These are phyloP conservation scores for Pneumocystis jirovecii DNA, from an alignment of 1,139 yeast species.

Conservation along the genomic window DNA sequence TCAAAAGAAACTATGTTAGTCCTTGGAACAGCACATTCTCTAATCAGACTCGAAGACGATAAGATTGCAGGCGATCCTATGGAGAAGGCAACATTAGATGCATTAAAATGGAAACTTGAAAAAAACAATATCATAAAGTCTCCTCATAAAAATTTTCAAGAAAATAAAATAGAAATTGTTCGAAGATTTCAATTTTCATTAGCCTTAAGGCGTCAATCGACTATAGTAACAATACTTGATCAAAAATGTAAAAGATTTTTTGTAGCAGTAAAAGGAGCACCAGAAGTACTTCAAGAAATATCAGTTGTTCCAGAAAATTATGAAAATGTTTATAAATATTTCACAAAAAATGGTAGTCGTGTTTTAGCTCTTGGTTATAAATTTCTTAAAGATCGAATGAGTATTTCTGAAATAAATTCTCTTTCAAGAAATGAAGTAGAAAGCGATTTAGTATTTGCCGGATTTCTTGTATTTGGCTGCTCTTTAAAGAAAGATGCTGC, in stretches of 20 bases:
- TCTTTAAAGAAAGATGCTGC: conserved; percentile 90
- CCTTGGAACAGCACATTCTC: conserved; percentile 91
- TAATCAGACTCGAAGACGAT: conserved; percentile 69
- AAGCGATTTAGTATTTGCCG: conserved; percentile 61
- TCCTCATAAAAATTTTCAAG: conserved; percentile 16
- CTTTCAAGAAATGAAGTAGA: conserved; percentile 65
- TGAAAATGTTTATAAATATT: conserved; percentile 76
- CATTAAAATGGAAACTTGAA: conserved; percentile 75
- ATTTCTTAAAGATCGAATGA: conserved; percentile 34
- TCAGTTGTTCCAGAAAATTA: conserved; percentile 57
- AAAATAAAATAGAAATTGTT: conserved; percentile 44
- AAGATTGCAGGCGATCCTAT: conserved; percentile 90
- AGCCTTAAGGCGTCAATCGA: conserved; percentile 86
- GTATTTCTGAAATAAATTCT: conserved; percentile 38
- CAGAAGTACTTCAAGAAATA: conserved; percentile 86
- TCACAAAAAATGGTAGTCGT: conserved; percentile 91
- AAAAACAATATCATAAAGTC: conserved; percentile 39
- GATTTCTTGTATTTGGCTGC: conserved; percentile 92
- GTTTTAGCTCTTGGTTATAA: conserved; percentile 89
- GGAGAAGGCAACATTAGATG: conserved; percentile 91
- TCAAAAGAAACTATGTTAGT: conserved; percentile 59
- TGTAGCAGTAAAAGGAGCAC: conserved; percentile 96
- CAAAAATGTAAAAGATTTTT: conserved; percentile 37
- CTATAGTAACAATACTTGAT: conserved; percentile 48
- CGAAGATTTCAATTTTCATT: conserved; percentile 97